Base-by-base conservation (phyloP, 2,329 filamentous ascomycete genomes). In the Nigrospora sphaerica region DNA sequence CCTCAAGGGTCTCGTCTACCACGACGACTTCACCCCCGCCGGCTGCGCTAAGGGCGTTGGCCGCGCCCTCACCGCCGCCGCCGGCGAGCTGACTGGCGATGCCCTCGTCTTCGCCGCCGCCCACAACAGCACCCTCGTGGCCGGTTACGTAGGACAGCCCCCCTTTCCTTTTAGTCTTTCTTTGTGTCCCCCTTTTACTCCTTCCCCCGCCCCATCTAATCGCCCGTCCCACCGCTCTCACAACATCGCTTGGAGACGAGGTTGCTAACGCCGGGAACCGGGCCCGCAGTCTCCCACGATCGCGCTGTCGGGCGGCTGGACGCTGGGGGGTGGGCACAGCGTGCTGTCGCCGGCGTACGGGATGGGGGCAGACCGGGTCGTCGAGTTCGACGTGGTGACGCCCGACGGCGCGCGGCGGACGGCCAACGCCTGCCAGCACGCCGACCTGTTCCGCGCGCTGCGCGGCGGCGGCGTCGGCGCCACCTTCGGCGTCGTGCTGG, bases 371-470 rank as follows among this genome's bases (percentile, higher is more conserved):
- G 60, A 62, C 43, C 58, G 58, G 1, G 59, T 62, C 11, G 48
- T 56, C 12, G 47, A 62, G 44, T 60, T 57, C 47, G 57, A 56
- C 47, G 41, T 62, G 3, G 57, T 63, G 14, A 57, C 56, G 1
- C 53, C 56, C 16, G 54, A 58, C 28, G 54, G 56, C 1, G 33
- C 49, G 9, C 9, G 48, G 19, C 47, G 54, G 10, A 36, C 47
- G 16, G 65, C 62, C 2, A 67, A 66, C 43, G 52, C 57, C 32
- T 63, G 56, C 4, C 52, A 67, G 31, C 64, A 75, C 36, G 43
- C 56, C 0, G 70, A 73, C 45, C 59, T 77, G 1, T 77, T 73
- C 57, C 74, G 69, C 66, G 73, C 72, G 18, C 57, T 76, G 6
- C 65, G 70, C 23, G 73, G 73, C 9, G 73, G 72, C 0, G 72